These are phyloP conservation scores for Trypanosoma congolense DNA, from an alignment of 208 protist species.

Conservation along the genomic window DNA sequence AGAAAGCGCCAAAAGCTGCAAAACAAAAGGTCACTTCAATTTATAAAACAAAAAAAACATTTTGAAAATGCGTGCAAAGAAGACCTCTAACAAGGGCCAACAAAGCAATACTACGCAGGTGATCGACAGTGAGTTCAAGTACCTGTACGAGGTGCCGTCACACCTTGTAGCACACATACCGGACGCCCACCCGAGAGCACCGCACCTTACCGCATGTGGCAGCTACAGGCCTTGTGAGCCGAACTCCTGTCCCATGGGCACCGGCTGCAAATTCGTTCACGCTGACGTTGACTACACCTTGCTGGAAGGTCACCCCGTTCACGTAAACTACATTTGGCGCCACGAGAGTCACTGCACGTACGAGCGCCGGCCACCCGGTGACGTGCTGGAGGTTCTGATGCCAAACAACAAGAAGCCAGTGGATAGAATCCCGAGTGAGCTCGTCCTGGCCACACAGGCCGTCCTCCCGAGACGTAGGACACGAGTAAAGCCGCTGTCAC, in stretches of 20 bases:
- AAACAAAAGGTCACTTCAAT: neutral
- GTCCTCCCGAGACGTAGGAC: slow-evolving; percentile 26
- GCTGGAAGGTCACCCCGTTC: slow-evolving; percentile 40
- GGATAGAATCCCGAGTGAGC: slow-evolving; percentile 45
- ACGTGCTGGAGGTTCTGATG: slow-evolving; percentile 41
- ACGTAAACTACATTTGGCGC: slow-evolving; percentile 80
- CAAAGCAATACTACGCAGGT: slow-evolving; percentile 23
- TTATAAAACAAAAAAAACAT: neutral
- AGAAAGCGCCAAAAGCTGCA: too few species aligned
- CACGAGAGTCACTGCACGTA: slow-evolving; percentile 50
- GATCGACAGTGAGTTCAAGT: slow-evolving; percentile 55
- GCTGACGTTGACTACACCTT: slow-evolving; percentile 31
- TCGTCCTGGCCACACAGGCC: slow-evolving; percentile 57
- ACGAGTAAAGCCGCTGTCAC: slow-evolving; percentile 36
- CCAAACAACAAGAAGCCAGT: slow-evolving; percentile 54
- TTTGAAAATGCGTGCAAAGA: neutral
- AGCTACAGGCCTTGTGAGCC: slow-evolving; percentile 38
- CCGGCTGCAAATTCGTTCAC: slow-evolving; percentile 78
- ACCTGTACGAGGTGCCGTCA: slow-evolving; percentile 53
- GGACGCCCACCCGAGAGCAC: slow-evolving; percentile 57
- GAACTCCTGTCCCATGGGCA: slow-evolving; percentile 42
- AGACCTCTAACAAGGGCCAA: neutral
- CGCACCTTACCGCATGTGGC: slow-evolving; percentile 64
- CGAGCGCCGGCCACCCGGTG: slow-evolving; percentile 43
- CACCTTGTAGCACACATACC: slow-evolving; percentile 53